Evolutionary conservation across 257 asterid genomes (phyloP), one percentile per base, ranked within the genome.

Genomic region (Jacaranda mimosifolia): DNA sequence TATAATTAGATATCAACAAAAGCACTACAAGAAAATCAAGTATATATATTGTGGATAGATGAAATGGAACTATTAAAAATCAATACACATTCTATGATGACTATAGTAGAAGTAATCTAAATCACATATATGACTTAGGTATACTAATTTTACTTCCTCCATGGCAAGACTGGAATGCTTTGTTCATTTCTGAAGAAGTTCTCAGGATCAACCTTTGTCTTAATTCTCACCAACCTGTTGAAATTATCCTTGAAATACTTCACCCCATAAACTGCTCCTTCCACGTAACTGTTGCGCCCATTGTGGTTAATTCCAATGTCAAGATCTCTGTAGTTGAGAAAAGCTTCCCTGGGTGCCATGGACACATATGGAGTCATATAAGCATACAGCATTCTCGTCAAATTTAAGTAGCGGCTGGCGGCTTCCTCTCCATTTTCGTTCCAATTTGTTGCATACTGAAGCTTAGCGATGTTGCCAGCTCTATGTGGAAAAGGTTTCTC

Each of bases 331-430:
- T 86, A 86, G 15, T 86, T 86, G 9, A 86, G 18, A 56, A 81
- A 86, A 3, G 90, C 76, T 58, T 77, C 74, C 32, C 90, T 67
- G 0, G 90, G 90, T 19, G 59, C 72, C 83, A 32, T 79, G 5
- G 90, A 86, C 0, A 86, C 88, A 6, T 76, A 86, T 6, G 90
- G 90, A 9, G 90, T 84, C 90, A 86, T 84, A 11, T 21, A 73
- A 19, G 8, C 66, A n/a, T 56, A 72, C 63, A 86, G 55, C 69
- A 15, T 45, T 14, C 83, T 74, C 49, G 83, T 79, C 82, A 65
- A 40, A 21, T 35, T 55, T 32, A 84, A 1, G 80, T 74, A 76
- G 6, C 80, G 67, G 1, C 60, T 43, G 0, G 84, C 82, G 0
- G 84, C 88, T 70, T 52, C 86, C 12, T 35, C 79, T 0, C 90